Conservation (phyloP, 1,284 basidiomycete genomes). For the Xerocomus amazonicus region DNA sequence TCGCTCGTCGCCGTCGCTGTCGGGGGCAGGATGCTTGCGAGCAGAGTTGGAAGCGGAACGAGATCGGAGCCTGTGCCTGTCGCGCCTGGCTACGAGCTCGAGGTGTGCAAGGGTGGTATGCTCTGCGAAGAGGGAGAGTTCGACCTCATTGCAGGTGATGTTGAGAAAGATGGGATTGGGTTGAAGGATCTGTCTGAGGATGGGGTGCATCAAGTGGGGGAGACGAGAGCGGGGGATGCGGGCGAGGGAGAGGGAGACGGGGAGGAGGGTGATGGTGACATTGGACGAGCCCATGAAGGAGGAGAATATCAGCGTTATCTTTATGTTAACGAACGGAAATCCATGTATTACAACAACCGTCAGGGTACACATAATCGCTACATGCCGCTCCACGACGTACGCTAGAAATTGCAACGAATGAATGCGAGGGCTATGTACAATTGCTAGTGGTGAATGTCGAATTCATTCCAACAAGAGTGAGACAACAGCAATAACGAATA, state of each 20-base stretch:
- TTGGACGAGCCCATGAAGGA: constrained; percentile 30
- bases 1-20: constrained; percentile 43
- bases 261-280: constrained; percentile 66
- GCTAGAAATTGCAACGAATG: neutral
- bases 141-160: constrained; percentile 71
- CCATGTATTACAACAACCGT: constrained; percentile 2
- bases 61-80: constrained; percentile 45
- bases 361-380: constrained; percentile 13
- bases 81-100: constrained; percentile 55
- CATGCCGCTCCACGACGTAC: constrained; percentile 4
- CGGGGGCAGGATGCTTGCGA: constrained; percentile 27
- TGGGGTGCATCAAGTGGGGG: constrained; percentile 51
- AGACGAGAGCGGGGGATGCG: constrained; percentile 68
- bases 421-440: constrained; percentile 5
- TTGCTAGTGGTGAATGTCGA: constrained; percentile 11
- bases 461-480: constrained; percentile 8
- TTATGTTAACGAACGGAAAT: constrained; percentile 12
- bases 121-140: constrained; percentile 71
- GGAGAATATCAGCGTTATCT: constrained; percentile 14
- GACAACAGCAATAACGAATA: constrained; percentile 35
- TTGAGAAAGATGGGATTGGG: constrained; percentile 66
- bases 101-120: constrained; percentile 55
- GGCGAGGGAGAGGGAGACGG: constrained; percentile 65
- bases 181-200: constrained; percentile 66
- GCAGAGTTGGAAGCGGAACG: constrained; percentile 37